These are phyloP conservation scores for Spirogloea muscicola DNA, from an alignment of 139 green algal species.

Conservation along the genomic window DNA sequence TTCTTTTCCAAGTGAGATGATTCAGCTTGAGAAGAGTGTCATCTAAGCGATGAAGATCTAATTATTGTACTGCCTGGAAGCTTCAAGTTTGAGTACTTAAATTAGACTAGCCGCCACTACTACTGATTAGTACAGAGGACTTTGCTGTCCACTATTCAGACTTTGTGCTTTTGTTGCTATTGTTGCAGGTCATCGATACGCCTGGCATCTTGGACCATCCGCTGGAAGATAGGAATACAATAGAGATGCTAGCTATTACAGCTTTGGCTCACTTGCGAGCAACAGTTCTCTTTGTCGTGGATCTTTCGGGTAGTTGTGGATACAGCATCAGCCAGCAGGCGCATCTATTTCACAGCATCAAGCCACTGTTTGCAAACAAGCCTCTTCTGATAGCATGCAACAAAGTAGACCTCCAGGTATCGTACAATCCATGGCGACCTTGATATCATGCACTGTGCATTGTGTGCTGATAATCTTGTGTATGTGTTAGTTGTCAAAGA, in stretches of 20 bases:
- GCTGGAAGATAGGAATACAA: conserved; percentile 98
- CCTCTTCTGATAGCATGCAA: conserved; percentile 94
- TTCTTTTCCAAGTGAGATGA: neutral
- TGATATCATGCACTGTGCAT: too few species aligned
- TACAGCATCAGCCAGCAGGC: conserved; percentile 92
- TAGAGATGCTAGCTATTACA: conserved; percentile 88
- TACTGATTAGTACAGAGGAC: neutral
- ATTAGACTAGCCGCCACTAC: neutral
- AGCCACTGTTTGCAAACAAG: conserved; percentile 98
- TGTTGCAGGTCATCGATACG: conserved; percentile 95
- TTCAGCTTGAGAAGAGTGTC: neutral
- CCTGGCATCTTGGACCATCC: conserved; percentile 96
- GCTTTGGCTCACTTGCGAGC: conserved; percentile 95
- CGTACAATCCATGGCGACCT: too few species aligned
- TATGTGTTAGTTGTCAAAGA: too few species aligned
- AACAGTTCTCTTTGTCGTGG: conserved; percentile 94
- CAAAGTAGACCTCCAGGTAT: conserved; percentile 84
- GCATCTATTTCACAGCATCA: conserved; percentile 94
- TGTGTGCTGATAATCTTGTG: too few species aligned
- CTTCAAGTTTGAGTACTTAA: neutral
- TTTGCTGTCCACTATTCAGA: conserved; percentile 3
- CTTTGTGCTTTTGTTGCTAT: conserved; percentile 50
- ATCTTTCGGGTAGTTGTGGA: conserved; percentile 91
- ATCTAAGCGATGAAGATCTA: neutral
- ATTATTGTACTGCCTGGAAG: neutral